These are phyloP conservation scores for Phytophthora boehmeriae DNA, from an alignment of 352 stramenopile genomes.

Conservation along the genomic window DNA sequence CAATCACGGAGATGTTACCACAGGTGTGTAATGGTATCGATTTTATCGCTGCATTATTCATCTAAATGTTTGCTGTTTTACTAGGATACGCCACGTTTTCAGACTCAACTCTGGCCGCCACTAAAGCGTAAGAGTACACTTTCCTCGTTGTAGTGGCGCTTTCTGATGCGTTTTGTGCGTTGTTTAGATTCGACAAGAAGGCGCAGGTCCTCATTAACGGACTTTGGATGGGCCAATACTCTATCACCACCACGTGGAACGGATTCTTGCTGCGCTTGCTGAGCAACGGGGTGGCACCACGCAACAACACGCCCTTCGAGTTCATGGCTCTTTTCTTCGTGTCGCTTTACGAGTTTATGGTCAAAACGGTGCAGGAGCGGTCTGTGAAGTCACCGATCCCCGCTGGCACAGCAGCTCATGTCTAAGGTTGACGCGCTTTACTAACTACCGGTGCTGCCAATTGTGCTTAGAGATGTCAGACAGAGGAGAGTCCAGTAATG, in stretches of 20 bases:
- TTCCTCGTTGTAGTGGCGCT: neutral
- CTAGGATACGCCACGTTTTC: conserved; percentile 47
- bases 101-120: conserved; percentile 19
- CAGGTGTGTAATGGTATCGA: neutral
- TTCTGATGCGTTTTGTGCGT: neutral
- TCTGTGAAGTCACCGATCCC: conserved; percentile 17
- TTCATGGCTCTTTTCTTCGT: conserved; percentile 57
- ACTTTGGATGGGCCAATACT: conserved; percentile 59
- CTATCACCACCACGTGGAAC: conserved; percentile 63
- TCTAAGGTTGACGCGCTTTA: conserved; percentile 14
- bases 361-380: conserved; percentile 30
- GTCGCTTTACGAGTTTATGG: conserved; percentile 28
- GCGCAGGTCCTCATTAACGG: conserved; percentile 65
- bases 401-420: conserved; percentile 18
- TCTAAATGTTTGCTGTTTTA: conserved; percentile 1
- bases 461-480: too few relatives aligned
- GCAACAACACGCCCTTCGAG: conserved; percentile 69
- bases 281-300: conserved; percentile 63
- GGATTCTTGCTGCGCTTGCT: conserved; percentile 59
- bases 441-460: neutral
- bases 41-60: neutral
- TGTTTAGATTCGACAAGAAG: conserved; percentile 37
- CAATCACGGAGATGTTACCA: neutral
- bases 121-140: conserved; percentile 24
- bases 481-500: too few relatives aligned